phyloP scores from a whole-genome alignment of 2,329 filamentous ascomycete species.

The Cercospora beticola region DNA sequence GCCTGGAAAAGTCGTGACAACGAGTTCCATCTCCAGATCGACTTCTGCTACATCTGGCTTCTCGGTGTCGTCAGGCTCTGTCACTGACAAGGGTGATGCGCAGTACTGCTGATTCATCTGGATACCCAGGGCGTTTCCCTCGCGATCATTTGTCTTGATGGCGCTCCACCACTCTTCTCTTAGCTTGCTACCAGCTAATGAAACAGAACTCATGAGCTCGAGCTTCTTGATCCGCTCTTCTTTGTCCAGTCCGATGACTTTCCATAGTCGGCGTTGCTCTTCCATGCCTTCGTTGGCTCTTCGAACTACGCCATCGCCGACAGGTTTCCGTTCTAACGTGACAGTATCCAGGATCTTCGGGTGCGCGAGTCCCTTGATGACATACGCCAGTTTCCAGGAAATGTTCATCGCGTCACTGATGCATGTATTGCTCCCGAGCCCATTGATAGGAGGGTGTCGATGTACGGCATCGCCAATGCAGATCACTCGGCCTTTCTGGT shows the following conservation, averaged over 20 bases:
- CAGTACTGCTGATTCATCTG: neutral
- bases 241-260: constrained; percentile 10
- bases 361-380: constrained; percentile 28
- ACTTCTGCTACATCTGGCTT: neutral
- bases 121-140: neutral
- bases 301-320: constrained; percentile 51
- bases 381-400: constrained; percentile 39
- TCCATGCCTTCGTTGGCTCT: constrained; percentile 57
- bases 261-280: constrained; percentile 43
- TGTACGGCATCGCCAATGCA: constrained; percentile 60
- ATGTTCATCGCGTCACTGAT: constrained; percentile 41
- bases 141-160: constrained; percentile 51
- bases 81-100: neutral
- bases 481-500: constrained; percentile 48
- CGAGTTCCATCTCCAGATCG: neutral
- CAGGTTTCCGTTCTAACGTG: constrained; percentile 37
- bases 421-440: constrained; percentile 58
- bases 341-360: constrained; percentile 32
- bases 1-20: neutral
- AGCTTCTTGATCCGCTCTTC: constrained; percentile 39
- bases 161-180: constrained; percentile 35
- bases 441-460: constrained; percentile 58
- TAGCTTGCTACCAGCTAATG: constrained; percentile 19
- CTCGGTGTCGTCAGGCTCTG: neutral
- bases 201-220: neutral